phyloP scores from a whole-genome alignment of 441 rosid genomes.

The Sinapis alba region DNA sequence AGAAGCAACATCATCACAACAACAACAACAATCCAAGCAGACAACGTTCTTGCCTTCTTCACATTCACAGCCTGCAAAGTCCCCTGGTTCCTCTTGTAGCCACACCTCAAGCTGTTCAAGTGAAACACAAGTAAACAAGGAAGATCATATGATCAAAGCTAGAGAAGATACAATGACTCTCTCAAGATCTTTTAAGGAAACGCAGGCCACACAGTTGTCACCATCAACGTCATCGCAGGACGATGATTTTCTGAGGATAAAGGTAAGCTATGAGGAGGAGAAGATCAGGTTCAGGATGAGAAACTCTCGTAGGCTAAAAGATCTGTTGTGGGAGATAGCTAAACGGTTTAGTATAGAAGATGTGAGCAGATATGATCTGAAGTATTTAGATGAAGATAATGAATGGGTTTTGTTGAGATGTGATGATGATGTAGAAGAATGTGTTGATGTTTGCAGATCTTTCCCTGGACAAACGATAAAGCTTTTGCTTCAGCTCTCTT shows the following conservation, averaged over 20 bases:
- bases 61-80: constrained; percentile 33
- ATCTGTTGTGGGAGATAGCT: constrained; percentile 61
- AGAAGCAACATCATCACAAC: constrained; percentile 39
- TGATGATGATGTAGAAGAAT: constrained; percentile 88
- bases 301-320: constrained; percentile 48
- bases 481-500: constrained; percentile 67
- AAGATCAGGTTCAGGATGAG: constrained; percentile 71
- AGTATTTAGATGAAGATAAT: constrained; percentile 88
- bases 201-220: constrained; percentile 13
- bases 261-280: constrained; percentile 66
- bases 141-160: constrained; percentile 31
- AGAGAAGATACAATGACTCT: constrained; percentile 27
- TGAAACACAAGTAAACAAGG: constrained; percentile 50
- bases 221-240: constrained; percentile 45
- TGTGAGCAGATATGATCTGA: constrained; percentile 57
- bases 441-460: constrained; percentile 63
- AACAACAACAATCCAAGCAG: constrained; percentile 39
- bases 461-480: constrained; percentile 58
- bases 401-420: constrained; percentile 92
- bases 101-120: constrained; percentile 73
- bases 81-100: constrained; percentile 49
- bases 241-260: constrained; percentile 57
- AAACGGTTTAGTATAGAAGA: constrained; percentile 70
- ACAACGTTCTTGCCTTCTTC: constrained; percentile 44
- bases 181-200: constrained; percentile 54